Evolutionary conservation across 345 rosid species (phyloP).

Genomic region (Citrus maxima): DNA sequence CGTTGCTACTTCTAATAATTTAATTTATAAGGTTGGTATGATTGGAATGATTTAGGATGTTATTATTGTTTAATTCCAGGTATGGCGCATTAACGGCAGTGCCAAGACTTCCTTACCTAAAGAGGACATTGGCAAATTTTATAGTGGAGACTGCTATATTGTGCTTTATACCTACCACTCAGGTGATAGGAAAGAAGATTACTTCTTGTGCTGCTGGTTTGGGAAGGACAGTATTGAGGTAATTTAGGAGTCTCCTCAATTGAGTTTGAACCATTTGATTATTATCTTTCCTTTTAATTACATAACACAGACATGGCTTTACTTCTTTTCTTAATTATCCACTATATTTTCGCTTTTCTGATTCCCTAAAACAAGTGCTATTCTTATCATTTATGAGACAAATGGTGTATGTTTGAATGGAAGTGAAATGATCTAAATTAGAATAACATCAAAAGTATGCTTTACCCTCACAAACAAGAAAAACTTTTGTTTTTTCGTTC

Average conservation of each 20-base stretch:
- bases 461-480: background rate
- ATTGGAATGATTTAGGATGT: background rate
- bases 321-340: background rate
- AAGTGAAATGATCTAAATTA: background rate
- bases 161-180: constrained; percentile 84
- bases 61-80: constrained; percentile 41
- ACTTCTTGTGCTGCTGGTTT: constrained; percentile 88
- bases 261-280: constrained; percentile 6
- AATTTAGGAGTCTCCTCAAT: constrained; percentile 20
- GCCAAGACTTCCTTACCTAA: constrained; percentile 70
- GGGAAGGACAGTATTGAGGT: constrained; percentile 93
- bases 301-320: background rate
- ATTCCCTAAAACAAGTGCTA: background rate
- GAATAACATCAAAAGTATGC: background rate
- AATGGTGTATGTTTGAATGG: background rate
- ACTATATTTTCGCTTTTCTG: background rate
- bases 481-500: background rate
- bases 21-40: background rate
- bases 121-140: constrained; percentile 91
- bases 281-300: background rate
- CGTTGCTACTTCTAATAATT: constrained; percentile 9
- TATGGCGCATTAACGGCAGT: constrained; percentile 82
- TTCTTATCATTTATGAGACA: background rate
- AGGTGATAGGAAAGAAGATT: constrained; percentile 97
- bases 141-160: constrained; percentile 93